Evolutionary conservation across 495 filamentous ascomycete genomes (phyloP), one percentile per base, ranked within the genome.

Genomic region (Aspergillus bertholletiae): DNA sequence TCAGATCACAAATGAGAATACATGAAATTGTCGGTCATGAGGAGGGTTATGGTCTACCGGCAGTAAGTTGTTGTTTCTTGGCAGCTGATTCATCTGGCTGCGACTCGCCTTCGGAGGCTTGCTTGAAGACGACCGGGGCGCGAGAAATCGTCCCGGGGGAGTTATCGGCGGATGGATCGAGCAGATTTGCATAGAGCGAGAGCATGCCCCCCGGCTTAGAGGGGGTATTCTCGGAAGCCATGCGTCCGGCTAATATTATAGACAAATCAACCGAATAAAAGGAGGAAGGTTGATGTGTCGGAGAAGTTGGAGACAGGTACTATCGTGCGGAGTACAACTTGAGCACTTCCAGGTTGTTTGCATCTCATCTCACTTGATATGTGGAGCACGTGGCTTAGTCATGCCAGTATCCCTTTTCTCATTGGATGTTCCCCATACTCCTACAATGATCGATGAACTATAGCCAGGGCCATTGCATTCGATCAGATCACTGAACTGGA

Each of bases 81-180:
- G 82, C 71, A 50, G 83, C 75, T 41, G 76, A 73, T 51, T 83
- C 81, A 55, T 84, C 79, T 48, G 74, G 63, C 50, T 77, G 70
- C 43, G 70, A 56, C 26, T 83, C 77, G 43, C 70, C 70, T 55
- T 78, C 75, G 57, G 69, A 58, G 48, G 65, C 53, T 57, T 83
- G 80, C 49, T 86, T 84, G 73, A 91, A 96, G 32, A 85, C 76
- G n/a, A 94, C 87, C 0, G 92, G 90, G 5, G 84, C 88, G 51
- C 85, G 79, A 13, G 90, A 90, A 53, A 93, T 88, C 3, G 86
- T 84, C 15, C 81, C 81, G 0, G 82, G 68, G 45, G 81, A 70
- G 23, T 77, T 62, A 40, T 78, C 66, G n/a, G 71, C 68, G 43
- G 74, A 72, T 5, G 80, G 68, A 39, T 82, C 79, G 21, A 88